These are phyloP conservation scores for Phaeotremella fagi DNA, from an alignment of 768 basidiomycete species.

Conservation along the genomic window DNA sequence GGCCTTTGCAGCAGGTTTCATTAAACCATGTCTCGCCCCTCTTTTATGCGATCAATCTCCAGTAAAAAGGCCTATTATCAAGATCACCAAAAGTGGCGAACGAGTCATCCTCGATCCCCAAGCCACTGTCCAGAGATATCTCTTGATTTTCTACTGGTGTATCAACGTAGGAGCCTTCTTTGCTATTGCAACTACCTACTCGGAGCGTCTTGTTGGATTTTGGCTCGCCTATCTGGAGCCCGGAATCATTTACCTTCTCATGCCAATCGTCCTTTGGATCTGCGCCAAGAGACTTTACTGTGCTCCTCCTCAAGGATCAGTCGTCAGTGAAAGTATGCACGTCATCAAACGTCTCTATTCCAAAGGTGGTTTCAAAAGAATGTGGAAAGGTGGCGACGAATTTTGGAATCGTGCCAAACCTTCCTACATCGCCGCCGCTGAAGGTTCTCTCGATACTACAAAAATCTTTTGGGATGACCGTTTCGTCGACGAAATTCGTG, in stretches of 20 bases:
- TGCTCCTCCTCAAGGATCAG: constrained; percentile 41
- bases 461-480: constrained; percentile 45
- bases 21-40: constrained; percentile 46
- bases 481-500: constrained; percentile 45
- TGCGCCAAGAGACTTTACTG: constrained; percentile 33
- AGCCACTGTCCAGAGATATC: constrained; percentile 38
- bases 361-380: constrained; percentile 23
- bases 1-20: constrained; percentile 44
- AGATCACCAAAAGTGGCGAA: constrained; percentile 33
- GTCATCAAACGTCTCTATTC: constrained; percentile 31
- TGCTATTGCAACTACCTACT: constrained; percentile 39
- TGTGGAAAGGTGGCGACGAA: constrained; percentile 29
- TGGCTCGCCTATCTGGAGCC: constrained; percentile 44
- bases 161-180: constrained; percentile 48
- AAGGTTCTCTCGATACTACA: constrained; percentile 20
- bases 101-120: constrained; percentile 44
- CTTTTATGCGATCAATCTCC: constrained; percentile 48
- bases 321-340: constrained; percentile 30
- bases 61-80: constrained; percentile 30
- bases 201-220: constrained; percentile 43
- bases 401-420: constrained; percentile 47
- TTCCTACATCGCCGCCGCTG: constrained; percentile 21
- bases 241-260: constrained; percentile 43
- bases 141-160: constrained; percentile 43
- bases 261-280: constrained; percentile 41